phyloP scores from a whole-genome alignment of 306 rosid genomes.

The Quercus wislizeni region DNA sequence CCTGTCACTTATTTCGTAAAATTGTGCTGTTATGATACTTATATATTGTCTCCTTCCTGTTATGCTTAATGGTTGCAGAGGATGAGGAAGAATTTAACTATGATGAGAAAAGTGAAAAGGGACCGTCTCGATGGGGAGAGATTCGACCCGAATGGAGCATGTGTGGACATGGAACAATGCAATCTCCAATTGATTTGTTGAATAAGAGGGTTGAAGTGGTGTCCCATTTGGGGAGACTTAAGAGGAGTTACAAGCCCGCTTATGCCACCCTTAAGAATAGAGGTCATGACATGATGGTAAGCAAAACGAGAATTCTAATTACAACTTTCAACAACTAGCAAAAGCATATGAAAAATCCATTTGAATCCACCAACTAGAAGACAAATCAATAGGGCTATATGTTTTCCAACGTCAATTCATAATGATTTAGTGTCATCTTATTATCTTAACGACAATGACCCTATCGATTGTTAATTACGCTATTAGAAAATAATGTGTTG shows the following conservation, averaged over 20 bases:
- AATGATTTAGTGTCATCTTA: too few species aligned
- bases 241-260: conserved; percentile 38
- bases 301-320: not conserved
- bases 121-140: conserved; percentile 69
- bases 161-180: conserved; percentile 62
- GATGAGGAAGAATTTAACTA: conserved; percentile 60
- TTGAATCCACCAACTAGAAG: not conserved
- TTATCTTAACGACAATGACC: too few species aligned
- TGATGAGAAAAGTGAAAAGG: conserved; percentile 27
- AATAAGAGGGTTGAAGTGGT: conserved; percentile 43
- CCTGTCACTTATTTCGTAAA: too few species aligned
- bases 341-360: too few species aligned
- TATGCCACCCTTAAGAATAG: conserved; percentile 65
- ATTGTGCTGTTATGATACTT: not conserved
- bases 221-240: conserved; percentile 30
- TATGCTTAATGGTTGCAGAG: conserved; percentile 30
- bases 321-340: too few species aligned
- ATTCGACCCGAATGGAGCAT: conserved; percentile 50
- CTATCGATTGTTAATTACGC: too few species aligned
- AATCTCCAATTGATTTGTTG: conserved; percentile 67
- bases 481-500: not conserved
- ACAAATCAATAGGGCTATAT: not conserved
- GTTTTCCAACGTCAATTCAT: not conserved
- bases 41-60: not conserved
- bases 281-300: conserved; percentile 74